Evolutionary conservation across 140 eudicot species (phyloP).

Genomic region (Senecio squalidus): DNA sequence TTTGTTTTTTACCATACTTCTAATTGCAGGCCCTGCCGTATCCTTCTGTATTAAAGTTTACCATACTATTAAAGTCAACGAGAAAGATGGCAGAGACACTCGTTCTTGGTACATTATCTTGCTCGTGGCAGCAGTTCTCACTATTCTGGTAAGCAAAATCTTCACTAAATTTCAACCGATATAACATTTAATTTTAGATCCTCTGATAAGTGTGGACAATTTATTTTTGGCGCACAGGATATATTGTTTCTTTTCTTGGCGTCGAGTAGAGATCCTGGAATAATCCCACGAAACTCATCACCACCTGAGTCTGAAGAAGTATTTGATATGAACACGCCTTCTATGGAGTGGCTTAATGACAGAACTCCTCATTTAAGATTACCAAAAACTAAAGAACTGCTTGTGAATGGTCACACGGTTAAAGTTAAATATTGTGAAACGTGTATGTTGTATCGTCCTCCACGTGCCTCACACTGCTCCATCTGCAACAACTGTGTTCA

Average conservation of each 20-base stretch:
- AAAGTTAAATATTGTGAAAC: constrained; percentile 91
- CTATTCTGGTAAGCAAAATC: constrained; percentile 59
- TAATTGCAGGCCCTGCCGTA: constrained; percentile 76
- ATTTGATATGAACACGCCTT: constrained; percentile 60
- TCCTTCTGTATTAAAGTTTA: constrained; percentile 57
- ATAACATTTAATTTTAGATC: background rate
- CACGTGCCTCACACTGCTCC: constrained; percentile 97
- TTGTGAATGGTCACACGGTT: constrained; percentile 68
- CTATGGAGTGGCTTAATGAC: constrained; percentile 89
- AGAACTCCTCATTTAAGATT: constrained; percentile 69
- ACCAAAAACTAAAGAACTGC: constrained; percentile 67
- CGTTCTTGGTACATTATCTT: constrained; percentile 61
- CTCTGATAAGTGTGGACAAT: background rate
- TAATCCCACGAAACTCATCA: constrained; percentile 63
- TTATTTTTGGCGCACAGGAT: constrained; percentile 43
- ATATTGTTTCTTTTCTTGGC: constrained; percentile 62
- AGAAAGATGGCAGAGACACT: constrained; percentile 25
- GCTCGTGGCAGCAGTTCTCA: constrained; percentile 45
- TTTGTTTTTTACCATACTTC: constrained; percentile 46
- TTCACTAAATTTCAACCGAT: background rate
- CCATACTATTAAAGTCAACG: constrained; percentile 19
- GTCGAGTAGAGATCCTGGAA: constrained; percentile 94
- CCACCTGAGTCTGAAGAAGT: constrained; percentile 81
- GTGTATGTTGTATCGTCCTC: constrained; percentile 89
- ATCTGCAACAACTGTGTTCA: constrained; percentile 95